phyloP scores from a whole-genome alignment of 108 stramenopile species.

The Cyclostephanos invisitatus region DNA sequence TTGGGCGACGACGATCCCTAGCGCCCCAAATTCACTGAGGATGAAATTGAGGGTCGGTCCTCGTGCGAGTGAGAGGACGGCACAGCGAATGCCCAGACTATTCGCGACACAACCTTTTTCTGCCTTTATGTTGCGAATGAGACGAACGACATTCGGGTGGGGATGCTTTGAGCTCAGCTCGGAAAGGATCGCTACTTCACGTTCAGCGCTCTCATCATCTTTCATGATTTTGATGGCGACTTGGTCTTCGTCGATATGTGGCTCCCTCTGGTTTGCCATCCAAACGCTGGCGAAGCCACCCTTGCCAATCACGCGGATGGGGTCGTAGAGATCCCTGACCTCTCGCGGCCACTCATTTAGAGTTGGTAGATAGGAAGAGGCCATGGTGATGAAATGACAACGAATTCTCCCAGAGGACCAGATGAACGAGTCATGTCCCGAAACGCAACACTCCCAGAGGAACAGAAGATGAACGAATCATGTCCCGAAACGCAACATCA shows the following conservation, averaged over 20 bases:
- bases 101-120: slow-evolving; percentile 41
- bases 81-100: slow-evolving; percentile 31
- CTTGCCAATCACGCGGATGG: slow-evolving; percentile 69
- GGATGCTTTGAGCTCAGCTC: slow-evolving; percentile 51
- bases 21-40: slow-evolving; percentile 72
- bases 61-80: slow-evolving; percentile 39
- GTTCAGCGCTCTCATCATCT: slow-evolving; percentile 69
- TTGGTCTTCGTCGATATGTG: slow-evolving; percentile 28
- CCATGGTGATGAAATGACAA: neutral
- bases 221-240: slow-evolving; percentile 83
- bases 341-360: slow-evolving; percentile 67
- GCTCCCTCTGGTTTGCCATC: slow-evolving; percentile 60
- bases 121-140: slow-evolving; percentile 61
- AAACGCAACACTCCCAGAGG: too few relatives aligned
- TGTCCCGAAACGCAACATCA: too few relatives aligned
- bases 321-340: slow-evolving; percentile 67
- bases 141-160: slow-evolving; percentile 79
- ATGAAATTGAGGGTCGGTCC: slow-evolving; percentile 76
- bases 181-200: slow-evolving; percentile 73
- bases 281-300: slow-evolving; percentile 81
- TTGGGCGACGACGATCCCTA: slow-evolving; percentile 71
- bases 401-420: too few relatives aligned
- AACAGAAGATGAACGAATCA: too few relatives aligned
- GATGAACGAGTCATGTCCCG: too few relatives aligned
- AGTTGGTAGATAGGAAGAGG: neutral